A percentile compares a stretch with the other conserved stretches of the same genome.
Conservation (phyloP, 2,329 filamentous ascomycete species). For the Teratosphaeria gauchensis region DNA sequence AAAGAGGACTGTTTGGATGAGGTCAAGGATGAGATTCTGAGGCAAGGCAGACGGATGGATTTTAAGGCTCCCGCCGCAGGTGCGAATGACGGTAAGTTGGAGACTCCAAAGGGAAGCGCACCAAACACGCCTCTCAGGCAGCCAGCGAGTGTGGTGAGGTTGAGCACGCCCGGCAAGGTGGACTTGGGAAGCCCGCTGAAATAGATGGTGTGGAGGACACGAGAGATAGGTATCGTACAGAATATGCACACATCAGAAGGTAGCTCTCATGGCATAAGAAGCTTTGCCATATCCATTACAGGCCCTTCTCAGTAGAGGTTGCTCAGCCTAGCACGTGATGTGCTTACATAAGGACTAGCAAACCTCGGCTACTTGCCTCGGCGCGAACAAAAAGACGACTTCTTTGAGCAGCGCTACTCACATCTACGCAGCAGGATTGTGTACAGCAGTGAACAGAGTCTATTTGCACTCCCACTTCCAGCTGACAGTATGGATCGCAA, state of each 20-base stretch:
- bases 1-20: constrained; percentile 75
- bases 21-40: constrained; percentile 81
- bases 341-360: background rate
- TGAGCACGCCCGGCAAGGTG: constrained; percentile 16
- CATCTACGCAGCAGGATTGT: constrained; percentile 10
- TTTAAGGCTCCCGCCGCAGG: constrained; percentile 26
- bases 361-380: background rate
- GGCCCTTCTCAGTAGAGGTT: background rate
- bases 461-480: constrained; percentile 1
- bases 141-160: constrained; percentile 10
- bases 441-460: constrained; percentile 3
- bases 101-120: constrained; percentile 18
- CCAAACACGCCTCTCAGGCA: constrained; percentile 25
- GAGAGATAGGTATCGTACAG: too few relatives aligned
- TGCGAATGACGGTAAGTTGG: constrained; percentile 9
- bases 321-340: background rate
- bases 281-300: too few relatives aligned
- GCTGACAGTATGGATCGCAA: background rate
- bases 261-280: too few relatives aligned
- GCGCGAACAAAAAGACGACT: constrained; percentile 7
- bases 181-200: constrained; percentile 27
- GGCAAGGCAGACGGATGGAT: constrained; percentile 47
- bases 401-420: constrained; percentile 2
- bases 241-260: too few relatives aligned
- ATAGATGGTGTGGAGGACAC: constrained; percentile 2